Evolutionary conservation across 2,329 filamentous ascomycete species (phyloP).

Genomic region (Teratosphaeria zuluensis): DNA sequence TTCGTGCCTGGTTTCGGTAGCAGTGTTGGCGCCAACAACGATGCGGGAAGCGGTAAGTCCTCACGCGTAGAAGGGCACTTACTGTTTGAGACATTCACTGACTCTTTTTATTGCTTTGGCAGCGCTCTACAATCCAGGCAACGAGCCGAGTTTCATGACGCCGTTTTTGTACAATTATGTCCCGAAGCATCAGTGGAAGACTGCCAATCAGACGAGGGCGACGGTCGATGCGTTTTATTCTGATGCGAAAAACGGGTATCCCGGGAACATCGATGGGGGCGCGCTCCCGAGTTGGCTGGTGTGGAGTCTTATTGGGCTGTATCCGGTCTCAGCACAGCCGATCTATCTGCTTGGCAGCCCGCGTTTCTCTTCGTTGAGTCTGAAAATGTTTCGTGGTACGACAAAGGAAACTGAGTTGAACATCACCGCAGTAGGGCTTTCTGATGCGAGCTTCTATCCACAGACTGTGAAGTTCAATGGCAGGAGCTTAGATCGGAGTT

Average conservation of each 20-base stretch:
- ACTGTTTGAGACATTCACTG: too few relatives aligned
- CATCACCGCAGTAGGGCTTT: not conserved
- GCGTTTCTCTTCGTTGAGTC: not conserved
- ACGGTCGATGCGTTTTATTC: slow-evolving; percentile 51
- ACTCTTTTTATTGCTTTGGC: too few relatives aligned
- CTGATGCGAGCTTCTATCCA: not conserved
- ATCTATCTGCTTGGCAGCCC: not conserved
- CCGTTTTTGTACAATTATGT: slow-evolving; percentile 61
- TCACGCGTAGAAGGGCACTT: too few relatives aligned
- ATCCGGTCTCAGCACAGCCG: not conserved
- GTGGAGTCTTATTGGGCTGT: not conserved
- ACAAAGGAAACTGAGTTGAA: not conserved
- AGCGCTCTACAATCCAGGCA: slow-evolving; percentile 30
- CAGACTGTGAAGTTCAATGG: not conserved
- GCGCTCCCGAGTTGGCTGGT: slow-evolving; percentile 54
- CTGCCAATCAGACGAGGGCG: slow-evolving; percentile 47
- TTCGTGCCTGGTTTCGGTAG: slow-evolving; percentile 40
- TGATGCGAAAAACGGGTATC: slow-evolving; percentile 46
- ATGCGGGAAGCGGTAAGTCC: not conserved
- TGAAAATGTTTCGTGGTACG: not conserved
- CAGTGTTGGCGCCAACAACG: slow-evolving; percentile 21
- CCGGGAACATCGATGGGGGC: slow-evolving; percentile 61
- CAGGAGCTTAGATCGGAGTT: not conserved
- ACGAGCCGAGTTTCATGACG: slow-evolving; percentile 56
- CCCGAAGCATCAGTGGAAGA: slow-evolving; percentile 47